Evolutionary conservation across 345 rosid genomes (phyloP).

Genomic region (Microcos paniculata): DNA sequence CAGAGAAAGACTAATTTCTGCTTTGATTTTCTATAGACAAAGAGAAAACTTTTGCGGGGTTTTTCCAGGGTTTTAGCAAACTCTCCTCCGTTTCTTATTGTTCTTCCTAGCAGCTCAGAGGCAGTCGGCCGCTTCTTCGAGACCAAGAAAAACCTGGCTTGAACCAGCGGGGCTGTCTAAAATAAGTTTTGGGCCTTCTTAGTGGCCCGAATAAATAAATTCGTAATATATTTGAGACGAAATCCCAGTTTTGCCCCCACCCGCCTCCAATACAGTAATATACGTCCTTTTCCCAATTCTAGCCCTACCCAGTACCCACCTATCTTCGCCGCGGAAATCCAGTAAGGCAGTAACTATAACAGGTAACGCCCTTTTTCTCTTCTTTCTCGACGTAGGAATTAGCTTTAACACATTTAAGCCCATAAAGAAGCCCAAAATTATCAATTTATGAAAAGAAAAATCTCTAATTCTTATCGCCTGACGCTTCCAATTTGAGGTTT

Average conservation of each 20-base stretch:
- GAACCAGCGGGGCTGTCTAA: too few relatives aligned
- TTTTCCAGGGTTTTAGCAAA: slow-evolving; percentile 4
- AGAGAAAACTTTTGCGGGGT: background rate
- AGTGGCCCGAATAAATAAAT: too few relatives aligned
- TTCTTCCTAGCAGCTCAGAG: background rate
- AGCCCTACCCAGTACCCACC: background rate
- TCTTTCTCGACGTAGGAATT: background rate
- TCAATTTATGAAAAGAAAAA: background rate
- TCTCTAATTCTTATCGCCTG: background rate
- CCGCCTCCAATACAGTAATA: too few relatives aligned
- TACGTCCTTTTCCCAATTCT: background rate
- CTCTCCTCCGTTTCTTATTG: background rate
- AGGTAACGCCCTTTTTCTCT: background rate
- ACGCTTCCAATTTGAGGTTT: background rate
- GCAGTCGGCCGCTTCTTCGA: background rate
- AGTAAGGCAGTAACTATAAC: background rate
- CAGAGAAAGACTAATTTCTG: background rate
- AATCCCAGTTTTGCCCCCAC: background rate
- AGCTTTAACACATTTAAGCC: background rate
- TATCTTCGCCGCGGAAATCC: background rate
- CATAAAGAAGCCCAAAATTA: background rate
- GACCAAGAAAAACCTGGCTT: background rate
- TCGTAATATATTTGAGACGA: too few relatives aligned
- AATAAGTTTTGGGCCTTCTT: too few relatives aligned
- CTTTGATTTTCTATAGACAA: background rate